Percentiles rank a stretch among this genome's conserved stretches.
These are phyloP conservation scores for Clonostachys byssicola DNA, from an alignment of 2,329 filamentous ascomycete species.

Conservation along the genomic window DNA sequence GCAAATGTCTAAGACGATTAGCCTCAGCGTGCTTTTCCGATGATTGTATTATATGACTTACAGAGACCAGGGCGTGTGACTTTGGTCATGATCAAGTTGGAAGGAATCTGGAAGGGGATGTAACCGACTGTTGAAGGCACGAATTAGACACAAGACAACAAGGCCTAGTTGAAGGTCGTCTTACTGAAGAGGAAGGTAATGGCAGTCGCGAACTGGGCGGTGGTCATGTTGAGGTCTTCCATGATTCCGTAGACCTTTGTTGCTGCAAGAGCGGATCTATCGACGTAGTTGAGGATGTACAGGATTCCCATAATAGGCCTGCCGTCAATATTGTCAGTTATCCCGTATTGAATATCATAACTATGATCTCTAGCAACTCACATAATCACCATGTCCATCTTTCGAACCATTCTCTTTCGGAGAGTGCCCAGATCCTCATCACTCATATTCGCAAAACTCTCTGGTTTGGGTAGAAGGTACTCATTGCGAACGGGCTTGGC, in stretches of 20 bases:
- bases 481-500: background rate
- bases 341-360: too few relatives aligned
- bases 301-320: conserved; percentile 19
- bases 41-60: conserved; percentile 16
- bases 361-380: background rate
- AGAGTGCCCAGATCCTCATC: conserved; percentile 7
- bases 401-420: conserved; percentile 11
- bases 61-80: conserved; percentile 33
- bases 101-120: conserved; percentile 41
- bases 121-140: conserved; percentile 26
- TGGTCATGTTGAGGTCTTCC: conserved; percentile 27
- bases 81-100: conserved; percentile 42
- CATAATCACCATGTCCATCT: conserved; percentile 12
- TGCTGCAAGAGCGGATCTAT: conserved; percentile 27
- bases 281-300: conserved; percentile 33
- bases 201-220: conserved; percentile 26
- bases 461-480: conserved; percentile 6
- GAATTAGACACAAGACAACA: too few relatives aligned
- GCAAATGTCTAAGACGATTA: conserved; percentile 14
- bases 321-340: conserved; percentile 4
- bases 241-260: conserved; percentile 33
- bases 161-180: too few relatives aligned
- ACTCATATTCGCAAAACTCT: conserved; percentile 7
- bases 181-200: conserved; percentile 35
- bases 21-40: background rate